phyloP scores from a whole-genome alignment of 331 rosid genomes.

The Cydonia oblonga region DNA sequence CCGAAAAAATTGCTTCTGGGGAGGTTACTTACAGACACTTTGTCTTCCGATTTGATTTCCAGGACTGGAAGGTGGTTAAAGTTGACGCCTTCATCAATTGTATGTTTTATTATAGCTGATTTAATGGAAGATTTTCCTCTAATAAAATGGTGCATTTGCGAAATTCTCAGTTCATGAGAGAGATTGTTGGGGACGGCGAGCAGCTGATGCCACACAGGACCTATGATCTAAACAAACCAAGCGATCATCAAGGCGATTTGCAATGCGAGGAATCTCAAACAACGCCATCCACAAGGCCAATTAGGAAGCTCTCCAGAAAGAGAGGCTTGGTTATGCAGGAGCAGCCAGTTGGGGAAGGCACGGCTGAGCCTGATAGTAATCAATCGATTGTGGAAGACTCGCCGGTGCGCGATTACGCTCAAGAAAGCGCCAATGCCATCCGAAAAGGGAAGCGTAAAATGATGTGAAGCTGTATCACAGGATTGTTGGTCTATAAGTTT shows the following conservation, averaged over 20 bases:
- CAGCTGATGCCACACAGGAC: conserved; percentile 64
- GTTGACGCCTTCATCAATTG: not conserved
- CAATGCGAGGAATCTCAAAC: conserved; percentile 10
- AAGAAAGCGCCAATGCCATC: conserved; percentile 7
- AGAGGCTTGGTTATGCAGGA: conserved; percentile 58
- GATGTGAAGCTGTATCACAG: not conserved
- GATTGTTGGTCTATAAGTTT: too few relatives aligned
- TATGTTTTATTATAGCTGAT: not conserved
- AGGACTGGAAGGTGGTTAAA: conserved; percentile 65
- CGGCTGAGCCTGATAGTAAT: conserved; percentile 41
- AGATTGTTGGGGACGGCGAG: conserved; percentile 35
- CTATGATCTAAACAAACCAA: conserved; percentile 3
- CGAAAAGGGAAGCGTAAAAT: conserved; percentile 7
- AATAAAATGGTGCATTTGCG: not conserved
- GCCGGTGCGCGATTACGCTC: not conserved
- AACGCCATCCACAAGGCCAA: conserved; percentile 42
- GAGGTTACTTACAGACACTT: conserved; percentile 50
- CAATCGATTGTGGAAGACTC: conserved; percentile 9
- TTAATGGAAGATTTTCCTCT: not conserved
- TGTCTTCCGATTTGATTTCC: conserved; percentile 69
- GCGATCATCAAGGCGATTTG: not conserved
- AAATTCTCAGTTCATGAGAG: conserved; percentile 35
- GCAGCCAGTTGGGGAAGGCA: conserved; percentile 33
- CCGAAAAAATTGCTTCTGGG: conserved; percentile 26
- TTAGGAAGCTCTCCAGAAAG: conserved; percentile 55